Evolutionary conservation across 371 early-diverging fungal species (phyloP).

Genomic region (Mucor irregularis): DNA sequence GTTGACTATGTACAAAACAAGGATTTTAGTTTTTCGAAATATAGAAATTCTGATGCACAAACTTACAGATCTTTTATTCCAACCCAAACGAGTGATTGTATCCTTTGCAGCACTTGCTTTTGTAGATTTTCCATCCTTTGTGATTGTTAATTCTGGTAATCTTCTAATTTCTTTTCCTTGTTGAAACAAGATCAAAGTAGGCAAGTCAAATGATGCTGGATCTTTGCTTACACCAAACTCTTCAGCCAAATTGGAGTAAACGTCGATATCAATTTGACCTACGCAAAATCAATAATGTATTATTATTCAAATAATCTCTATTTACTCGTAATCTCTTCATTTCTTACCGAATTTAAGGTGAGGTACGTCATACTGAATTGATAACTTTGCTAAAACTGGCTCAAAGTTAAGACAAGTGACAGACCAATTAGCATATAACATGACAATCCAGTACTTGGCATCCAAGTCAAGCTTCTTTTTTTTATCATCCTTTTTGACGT

Average conservation of each 20-base stretch:
- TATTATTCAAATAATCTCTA: background rate
- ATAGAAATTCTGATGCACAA: background rate
- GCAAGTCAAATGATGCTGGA: conserved; percentile 52
- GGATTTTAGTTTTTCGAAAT: background rate
- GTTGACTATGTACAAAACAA: conserved; percentile 27
- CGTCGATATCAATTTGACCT: conserved; percentile 51
- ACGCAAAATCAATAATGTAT: background rate
- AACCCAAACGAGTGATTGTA: conserved; percentile 50
- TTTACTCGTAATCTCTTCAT: background rate
- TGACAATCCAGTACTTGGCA: conserved; percentile 47
- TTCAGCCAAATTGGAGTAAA: conserved; percentile 42
- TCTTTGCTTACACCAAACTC: conserved; percentile 49
- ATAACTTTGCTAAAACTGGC: conserved; percentile 47
- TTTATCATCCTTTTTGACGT: conserved; percentile 8
- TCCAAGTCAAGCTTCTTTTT: conserved; percentile 3
- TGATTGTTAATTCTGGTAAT: conserved; percentile 40
- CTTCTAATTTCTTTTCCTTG: conserved; percentile 43
- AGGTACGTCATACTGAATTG: conserved; percentile 35
- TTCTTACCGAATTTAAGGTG: conserved; percentile 45
- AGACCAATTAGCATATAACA: conserved; percentile 56
- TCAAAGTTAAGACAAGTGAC: conserved; percentile 54
- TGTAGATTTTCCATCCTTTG: conserved; percentile 25
- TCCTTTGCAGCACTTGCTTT: conserved; percentile 40
- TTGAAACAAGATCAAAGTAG: conserved; percentile 46
- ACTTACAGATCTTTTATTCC: conserved; percentile 51